A percentile compares a stretch with the other conserved stretches of the same genome.
phyloP scores from a whole-genome alignment of 1,284 basidiomycete species.

The Cerioporus squamosus region DNA sequence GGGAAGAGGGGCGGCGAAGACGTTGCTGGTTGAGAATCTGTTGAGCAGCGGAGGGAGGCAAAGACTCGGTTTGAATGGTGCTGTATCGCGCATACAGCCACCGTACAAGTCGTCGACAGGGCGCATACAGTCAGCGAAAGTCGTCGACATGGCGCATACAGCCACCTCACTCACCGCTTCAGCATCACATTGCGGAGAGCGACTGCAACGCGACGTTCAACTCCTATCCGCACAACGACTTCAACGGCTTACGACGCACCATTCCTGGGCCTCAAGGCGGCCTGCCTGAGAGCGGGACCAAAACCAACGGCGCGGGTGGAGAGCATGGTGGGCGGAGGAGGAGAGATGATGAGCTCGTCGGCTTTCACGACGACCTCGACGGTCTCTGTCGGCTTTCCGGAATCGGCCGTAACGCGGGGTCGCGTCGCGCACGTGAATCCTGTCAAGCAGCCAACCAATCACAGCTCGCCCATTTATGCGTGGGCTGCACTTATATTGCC shows the following conservation, averaged over 20 bases:
- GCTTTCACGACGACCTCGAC: neutral
- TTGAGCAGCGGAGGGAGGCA: constrained; percentile 60
- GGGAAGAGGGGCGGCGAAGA: constrained; percentile 82
- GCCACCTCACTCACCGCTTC: constrained; percentile 47
- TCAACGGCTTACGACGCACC: constrained; percentile 40
- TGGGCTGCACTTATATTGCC: no score
- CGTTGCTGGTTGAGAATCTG: constrained; percentile 89
- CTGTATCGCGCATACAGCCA: constrained; percentile 19
- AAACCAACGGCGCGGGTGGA: constrained; percentile 56
- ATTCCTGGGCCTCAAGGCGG: constrained; percentile 49
- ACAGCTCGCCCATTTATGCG: no score
- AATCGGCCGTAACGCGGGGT: constrained; percentile 8
- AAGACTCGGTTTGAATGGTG: constrained; percentile 64
- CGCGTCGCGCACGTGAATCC: neutral
- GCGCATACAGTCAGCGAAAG: neutral
- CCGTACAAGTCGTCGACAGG: no score
- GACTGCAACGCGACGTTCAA: constrained; percentile 36
- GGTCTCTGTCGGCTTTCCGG: neutral
- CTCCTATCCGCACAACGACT: neutral
- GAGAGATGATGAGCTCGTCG: constrained; percentile 3
- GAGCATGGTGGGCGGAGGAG: constrained; percentile 42
- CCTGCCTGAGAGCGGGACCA: constrained; percentile 55
- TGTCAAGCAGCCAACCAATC: neutral
- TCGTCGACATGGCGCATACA: neutral
- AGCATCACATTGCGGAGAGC: constrained; percentile 44